Percentiles rank a stretch among this genome's conserved stretches.
phyloP scores from a whole-genome alignment of 331 rosid genomes.

The Quercus tomentella region DNA sequence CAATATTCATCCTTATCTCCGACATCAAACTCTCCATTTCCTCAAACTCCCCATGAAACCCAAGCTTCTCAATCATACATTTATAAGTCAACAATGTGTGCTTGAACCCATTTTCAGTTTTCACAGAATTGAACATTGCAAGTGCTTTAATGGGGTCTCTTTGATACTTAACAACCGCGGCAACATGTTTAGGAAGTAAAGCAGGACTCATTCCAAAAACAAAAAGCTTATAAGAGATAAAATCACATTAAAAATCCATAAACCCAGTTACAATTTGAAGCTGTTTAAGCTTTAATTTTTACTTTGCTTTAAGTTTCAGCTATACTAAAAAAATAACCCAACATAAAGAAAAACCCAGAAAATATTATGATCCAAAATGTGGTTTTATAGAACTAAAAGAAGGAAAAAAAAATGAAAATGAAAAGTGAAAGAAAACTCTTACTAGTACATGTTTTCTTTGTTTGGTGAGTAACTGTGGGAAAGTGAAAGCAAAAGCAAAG shows the following conservation, averaged over 20 bases:
- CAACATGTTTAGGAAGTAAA: slow-evolving; percentile 74
- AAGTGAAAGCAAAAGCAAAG: not conserved
- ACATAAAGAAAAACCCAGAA: not conserved
- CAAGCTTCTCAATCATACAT: slow-evolving; percentile 77
- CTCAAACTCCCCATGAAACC: slow-evolving; percentile 61
- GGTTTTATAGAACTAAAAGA: not conserved
- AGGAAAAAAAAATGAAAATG: not conserved
- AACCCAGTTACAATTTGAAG: not conserved
- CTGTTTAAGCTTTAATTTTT: not conserved
- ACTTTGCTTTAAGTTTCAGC: not conserved
- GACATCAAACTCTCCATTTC: slow-evolving; percentile 69
- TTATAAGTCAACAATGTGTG: slow-evolving; percentile 68
- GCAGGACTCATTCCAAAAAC: slow-evolving; percentile 43
- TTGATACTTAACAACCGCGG: slow-evolving; percentile 59
- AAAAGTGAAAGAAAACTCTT: not conserved
- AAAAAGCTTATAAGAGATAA: not conserved
- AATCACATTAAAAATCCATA: slow-evolving; percentile 4
- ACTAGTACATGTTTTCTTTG: not conserved
- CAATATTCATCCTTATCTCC: slow-evolving; percentile 51
- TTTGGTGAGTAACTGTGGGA: not conserved
- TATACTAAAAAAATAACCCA: not conserved
- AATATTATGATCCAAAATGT: not conserved
- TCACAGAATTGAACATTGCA: slow-evolving; percentile 64
- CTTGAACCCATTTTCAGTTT: slow-evolving; percentile 67
- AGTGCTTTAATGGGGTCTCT: slow-evolving; percentile 77